phyloP scores from a whole-genome alignment of 768 basidiomycete genomes.

The Boletus pseudopeckii region DNA sequence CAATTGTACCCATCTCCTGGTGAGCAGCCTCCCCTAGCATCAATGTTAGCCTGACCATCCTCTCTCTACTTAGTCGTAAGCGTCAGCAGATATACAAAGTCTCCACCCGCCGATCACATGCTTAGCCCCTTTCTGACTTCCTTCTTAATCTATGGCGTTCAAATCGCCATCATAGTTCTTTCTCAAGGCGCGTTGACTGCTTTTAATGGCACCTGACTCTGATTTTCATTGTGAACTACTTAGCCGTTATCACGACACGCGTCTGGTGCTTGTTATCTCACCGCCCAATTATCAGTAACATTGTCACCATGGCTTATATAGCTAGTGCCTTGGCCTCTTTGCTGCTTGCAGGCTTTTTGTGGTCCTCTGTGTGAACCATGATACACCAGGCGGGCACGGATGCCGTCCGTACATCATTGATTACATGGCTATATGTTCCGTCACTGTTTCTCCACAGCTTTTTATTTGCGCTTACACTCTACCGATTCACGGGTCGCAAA shows the following conservation, averaged over 20 bases:
- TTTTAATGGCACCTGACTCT: background rate
- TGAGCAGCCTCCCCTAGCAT: background rate
- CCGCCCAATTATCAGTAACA: background rate
- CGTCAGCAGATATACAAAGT: background rate
- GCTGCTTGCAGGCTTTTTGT: background rate
- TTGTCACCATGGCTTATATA: background rate
- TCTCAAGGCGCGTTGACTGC: conserved; percentile 15
- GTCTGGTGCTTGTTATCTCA: conserved; percentile 20
- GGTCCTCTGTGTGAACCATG: background rate
- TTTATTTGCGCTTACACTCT: conserved; percentile 15
- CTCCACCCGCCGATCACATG: background rate
- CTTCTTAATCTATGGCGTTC: background rate
- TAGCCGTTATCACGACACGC: conserved; percentile 15
- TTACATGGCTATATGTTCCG: conserved; percentile 13
- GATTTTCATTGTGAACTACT: background rate
- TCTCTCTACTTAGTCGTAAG: conserved; percentile 8
- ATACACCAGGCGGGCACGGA: background rate
- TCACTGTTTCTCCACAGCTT: conserved; percentile 15
- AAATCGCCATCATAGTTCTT: background rate
- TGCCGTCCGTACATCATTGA: background rate
- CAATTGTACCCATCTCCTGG: background rate
- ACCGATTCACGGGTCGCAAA: conserved; percentile 10
- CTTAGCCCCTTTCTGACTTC: background rate
- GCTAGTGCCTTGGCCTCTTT: background rate
- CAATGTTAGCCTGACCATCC: background rate